A percentile compares a stretch with the other conserved stretches of the same genome.
Evolutionary conservation across 2,329 filamentous ascomycete species (phyloP).

Genomic region (Epichloe typhina): DNA sequence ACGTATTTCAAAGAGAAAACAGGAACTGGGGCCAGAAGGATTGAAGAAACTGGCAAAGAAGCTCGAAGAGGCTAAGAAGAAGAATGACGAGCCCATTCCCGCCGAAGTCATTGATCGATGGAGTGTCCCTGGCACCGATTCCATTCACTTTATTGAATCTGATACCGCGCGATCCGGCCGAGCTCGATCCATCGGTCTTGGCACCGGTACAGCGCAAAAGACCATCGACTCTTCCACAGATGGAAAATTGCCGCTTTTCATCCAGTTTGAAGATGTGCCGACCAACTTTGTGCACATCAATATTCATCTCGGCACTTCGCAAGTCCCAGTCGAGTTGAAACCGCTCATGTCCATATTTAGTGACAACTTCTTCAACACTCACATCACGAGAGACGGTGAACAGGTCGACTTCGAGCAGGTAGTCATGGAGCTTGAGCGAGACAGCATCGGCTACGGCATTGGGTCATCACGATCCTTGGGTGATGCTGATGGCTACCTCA

Average conservation of each 20-base stretch:
- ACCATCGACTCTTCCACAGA: conserved; percentile 56
- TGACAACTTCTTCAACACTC: conserved; percentile 90
- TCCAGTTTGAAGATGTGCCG: conserved; percentile 93
- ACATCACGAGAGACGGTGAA: conserved; percentile 63
- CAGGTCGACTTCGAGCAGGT: conserved; percentile 81
- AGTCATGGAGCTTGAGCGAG: conserved; percentile 78
- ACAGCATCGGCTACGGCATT: conserved; percentile 76
- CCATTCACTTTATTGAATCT: conserved; percentile 89
- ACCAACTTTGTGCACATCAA: conserved; percentile 86
- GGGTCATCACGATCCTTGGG: conserved; percentile 54
- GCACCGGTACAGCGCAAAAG: conserved; percentile 58
- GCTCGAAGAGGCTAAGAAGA: conserved; percentile 70
- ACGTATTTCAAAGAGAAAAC: conserved; percentile 65
- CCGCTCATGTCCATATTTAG: conserved; percentile 75
- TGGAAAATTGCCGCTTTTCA: conserved; percentile 60
- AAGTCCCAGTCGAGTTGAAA: conserved; percentile 68
- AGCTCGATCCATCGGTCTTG: conserved; percentile 56
- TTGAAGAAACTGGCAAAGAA: conserved; percentile 60
- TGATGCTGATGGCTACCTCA: conserved; percentile 68
- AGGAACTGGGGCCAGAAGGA: conserved; percentile 69
- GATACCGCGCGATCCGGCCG: conserved; percentile 71
- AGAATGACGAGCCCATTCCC: conserved; percentile 82
- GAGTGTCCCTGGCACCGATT: conserved; percentile 71
- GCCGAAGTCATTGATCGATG: conserved; percentile 68
- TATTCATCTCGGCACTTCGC: conserved; percentile 65